Percentiles rank a stretch among this genome's conserved stretches.
Conservation (phyloP, 164 flowering plant genomes). For the Piper betle region DNA sequence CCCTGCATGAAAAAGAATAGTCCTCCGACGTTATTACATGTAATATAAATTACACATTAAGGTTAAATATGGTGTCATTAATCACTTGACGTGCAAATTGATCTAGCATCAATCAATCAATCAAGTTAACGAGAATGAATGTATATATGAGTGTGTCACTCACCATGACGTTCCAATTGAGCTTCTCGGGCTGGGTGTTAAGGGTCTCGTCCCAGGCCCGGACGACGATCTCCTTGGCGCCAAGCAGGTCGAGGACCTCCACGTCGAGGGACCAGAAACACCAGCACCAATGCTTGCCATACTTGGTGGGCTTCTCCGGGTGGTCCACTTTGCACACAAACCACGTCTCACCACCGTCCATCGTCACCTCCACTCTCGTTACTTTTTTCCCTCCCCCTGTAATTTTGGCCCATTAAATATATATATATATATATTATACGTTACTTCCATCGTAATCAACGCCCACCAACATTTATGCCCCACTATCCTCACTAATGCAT, state of each 20-base stretch:
- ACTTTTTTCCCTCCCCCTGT: conserved; percentile 91
- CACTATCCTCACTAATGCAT: too few relatives aligned
- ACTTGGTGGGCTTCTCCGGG: conserved; percentile 76
- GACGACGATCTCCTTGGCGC: conserved; percentile 80
- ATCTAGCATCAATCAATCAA: too few relatives aligned
- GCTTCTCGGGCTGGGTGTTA: conserved; percentile 98
- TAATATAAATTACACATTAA: too few relatives aligned
- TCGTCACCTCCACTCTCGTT: conserved; percentile 87
- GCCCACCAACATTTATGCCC: background rate
- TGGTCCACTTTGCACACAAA: conserved; percentile 45
- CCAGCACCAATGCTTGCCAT: conserved; percentile 96
- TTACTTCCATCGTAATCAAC: background rate
- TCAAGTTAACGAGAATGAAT: too few relatives aligned
- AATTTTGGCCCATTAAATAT: background rate
- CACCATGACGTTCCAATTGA: conserved; percentile 95
- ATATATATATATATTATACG: too few relatives aligned
- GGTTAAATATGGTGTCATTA: too few relatives aligned
- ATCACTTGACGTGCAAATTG: background rate
- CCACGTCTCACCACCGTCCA: conserved; percentile 96
- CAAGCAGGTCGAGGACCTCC: conserved; percentile 65
- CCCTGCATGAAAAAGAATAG: conserved; percentile 34
- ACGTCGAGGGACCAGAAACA: conserved; percentile 95
- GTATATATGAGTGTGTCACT: background rate
- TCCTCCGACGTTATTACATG: too few relatives aligned
- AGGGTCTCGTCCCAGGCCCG: conserved; percentile 94